Evolutionary conservation across 2,329 filamentous ascomycete species (phyloP).

Genomic region (Huntiella bhutanensis): DNA sequence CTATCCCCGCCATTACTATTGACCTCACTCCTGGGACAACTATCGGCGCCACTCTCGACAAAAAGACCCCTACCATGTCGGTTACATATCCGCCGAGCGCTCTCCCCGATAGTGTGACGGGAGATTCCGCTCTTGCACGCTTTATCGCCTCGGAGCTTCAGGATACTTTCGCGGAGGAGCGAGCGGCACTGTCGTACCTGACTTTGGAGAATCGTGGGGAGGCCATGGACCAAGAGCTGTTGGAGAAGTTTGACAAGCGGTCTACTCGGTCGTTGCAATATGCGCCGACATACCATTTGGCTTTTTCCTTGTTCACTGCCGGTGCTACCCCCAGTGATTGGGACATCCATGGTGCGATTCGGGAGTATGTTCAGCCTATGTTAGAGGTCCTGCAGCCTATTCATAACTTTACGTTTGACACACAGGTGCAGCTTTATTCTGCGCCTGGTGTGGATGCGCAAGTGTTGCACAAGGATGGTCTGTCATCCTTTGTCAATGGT

Average conservation of each 20-base stretch:
- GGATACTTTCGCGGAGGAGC: constrained; percentile 69
- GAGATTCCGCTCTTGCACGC: constrained; percentile 47
- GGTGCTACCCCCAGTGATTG: constrained; percentile 63
- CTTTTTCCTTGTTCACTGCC: constrained; percentile 84
- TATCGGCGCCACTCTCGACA: constrained; percentile 41
- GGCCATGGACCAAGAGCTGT: constrained; percentile 29
- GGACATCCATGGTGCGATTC: constrained; percentile 71
- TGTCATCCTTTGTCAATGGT: constrained; percentile 90
- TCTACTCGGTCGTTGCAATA: constrained; percentile 79
- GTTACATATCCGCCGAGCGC: constrained; percentile 57
- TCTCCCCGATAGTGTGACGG: constrained; percentile 46
- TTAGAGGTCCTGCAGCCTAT: constrained; percentile 62
- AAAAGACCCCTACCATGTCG: constrained; percentile 52
- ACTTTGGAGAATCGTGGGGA: constrained; percentile 29
- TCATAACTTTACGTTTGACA: constrained; percentile 90
- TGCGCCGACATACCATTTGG: constrained; percentile 82
- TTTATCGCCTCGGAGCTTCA: constrained; percentile 66
- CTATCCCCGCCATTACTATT: constrained; percentile 45
- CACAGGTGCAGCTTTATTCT: constrained; percentile 92
- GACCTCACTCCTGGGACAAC: constrained; percentile 46
- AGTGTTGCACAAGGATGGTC: constrained; percentile 61
- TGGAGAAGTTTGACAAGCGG: constrained; percentile 43
- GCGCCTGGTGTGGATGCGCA: constrained; percentile 41
- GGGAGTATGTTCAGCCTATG: constrained; percentile 64
- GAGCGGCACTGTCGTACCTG: constrained; percentile 62